A percentile compares a stretch with the other conserved stretches of the same genome.
Conservation (phyloP, 352 stramenopile species). For the Nothophytophthora sp. region DNA sequence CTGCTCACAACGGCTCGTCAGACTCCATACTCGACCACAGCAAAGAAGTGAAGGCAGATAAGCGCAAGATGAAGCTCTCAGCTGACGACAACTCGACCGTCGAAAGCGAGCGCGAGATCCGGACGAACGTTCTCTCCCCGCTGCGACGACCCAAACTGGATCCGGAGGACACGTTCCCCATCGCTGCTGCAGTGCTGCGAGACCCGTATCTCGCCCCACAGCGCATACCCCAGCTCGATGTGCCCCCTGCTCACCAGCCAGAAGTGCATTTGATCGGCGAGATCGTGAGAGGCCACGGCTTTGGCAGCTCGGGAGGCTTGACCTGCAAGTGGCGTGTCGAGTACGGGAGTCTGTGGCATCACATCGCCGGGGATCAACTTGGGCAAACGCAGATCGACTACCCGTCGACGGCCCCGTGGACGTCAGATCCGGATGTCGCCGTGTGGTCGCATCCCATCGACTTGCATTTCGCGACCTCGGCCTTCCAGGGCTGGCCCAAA, state of each 20-base stretch:
- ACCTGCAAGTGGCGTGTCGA: conserved; percentile 76
- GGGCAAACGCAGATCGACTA: conserved; percentile 74
- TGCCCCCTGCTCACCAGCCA: conserved; percentile 47
- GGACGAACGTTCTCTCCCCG: conserved; percentile 26
- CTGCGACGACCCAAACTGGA: conserved; percentile 25
- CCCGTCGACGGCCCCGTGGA: conserved; percentile 18
- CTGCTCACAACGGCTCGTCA: conserved; percentile 1
- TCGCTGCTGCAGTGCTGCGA: conserved; percentile 15
- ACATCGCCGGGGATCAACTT: conserved; percentile 57
- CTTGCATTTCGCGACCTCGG: conserved; percentile 58
- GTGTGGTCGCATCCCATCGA: conserved; percentile 73
- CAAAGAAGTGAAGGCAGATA: conserved; percentile 11
- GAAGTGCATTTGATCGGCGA: conserved; percentile 77
- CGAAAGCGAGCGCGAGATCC: conserved; percentile 29
- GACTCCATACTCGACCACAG: conserved; percentile 2
- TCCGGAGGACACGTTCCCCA: conserved; percentile 16
- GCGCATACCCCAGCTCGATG: conserved; percentile 20
- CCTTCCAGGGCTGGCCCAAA: conserved; percentile 67
- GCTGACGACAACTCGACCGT: conserved; percentile 9
- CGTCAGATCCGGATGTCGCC: conserved; percentile 25
- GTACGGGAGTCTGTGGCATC: conserved; percentile 53
- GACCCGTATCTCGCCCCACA: conserved; percentile 12
- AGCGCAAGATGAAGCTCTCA: conserved; percentile 3
- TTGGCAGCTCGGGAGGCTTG: conserved; percentile 39
- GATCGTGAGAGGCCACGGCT: conserved; percentile 57